A percentile compares a stretch with the other conserved stretches of the same genome.
Conservation (phyloP, 768 basidiomycete species). For the Pleurotus eryngii region DNA sequence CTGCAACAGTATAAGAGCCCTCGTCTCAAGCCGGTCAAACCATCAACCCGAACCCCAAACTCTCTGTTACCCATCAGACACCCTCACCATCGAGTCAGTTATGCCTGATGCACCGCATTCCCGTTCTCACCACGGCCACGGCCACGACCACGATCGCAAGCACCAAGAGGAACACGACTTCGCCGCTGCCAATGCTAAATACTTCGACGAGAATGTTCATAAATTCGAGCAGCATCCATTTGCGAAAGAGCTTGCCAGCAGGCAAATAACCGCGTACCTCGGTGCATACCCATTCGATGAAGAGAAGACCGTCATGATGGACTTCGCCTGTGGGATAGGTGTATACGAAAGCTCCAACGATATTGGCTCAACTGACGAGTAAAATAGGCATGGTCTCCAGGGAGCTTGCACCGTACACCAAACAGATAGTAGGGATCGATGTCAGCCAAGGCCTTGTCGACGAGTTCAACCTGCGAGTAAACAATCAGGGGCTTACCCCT, state of each 20-base stretch:
- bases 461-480: constrained; percentile 53
- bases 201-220: constrained; percentile 27
- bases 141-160: constrained; percentile 6
- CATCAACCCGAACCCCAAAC: too few relatives aligned
- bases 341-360: too few relatives aligned
- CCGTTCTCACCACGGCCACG: too few relatives aligned
- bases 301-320: constrained; percentile 56
- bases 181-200: constrained; percentile 32
- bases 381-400: constrained; percentile 62
- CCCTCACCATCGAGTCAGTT: too few relatives aligned
- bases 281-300: constrained; percentile 48
- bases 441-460: constrained; percentile 73
- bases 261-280: constrained; percentile 33
- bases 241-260: constrained; percentile 23
- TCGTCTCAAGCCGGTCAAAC: too few relatives aligned
- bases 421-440: constrained; percentile 69
- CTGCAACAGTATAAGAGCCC: too few relatives aligned
- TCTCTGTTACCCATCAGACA: too few relatives aligned
- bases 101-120: too few relatives aligned
- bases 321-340: constrained; percentile 78
- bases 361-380: not conserved
- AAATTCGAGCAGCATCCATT: constrained; percentile 16
- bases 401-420: constrained; percentile 56
- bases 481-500: constrained; percentile 56
- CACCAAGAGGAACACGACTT: constrained; percentile 18